Evolutionary conservation across 495 filamentous ascomycete genomes (phyloP), one percentile per base, ranked within the genome.

Genomic region (Opeltia flavorubescens): DNA sequence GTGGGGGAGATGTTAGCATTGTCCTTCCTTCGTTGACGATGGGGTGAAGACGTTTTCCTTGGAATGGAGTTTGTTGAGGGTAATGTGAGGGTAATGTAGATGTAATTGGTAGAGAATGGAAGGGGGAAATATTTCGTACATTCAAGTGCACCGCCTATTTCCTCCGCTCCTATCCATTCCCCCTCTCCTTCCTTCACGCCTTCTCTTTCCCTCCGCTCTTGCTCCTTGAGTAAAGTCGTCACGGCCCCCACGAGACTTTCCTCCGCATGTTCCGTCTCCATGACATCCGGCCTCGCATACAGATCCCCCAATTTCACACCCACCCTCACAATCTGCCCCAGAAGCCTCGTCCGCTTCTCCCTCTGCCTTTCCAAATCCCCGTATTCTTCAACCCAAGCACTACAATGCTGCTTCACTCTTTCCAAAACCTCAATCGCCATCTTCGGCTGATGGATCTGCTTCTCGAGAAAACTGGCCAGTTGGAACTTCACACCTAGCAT

Each of bases 401-500:
- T 65, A 67, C 81, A 71, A 49, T 81, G 76, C 53, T 31, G 31
- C 56, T 72, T 63, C 55, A 88, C 54, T 26, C 70, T 66, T 67
- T 94, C 86, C 29, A 95, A 62, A 6, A 94, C 75, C 41, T 83
- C 69, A 35, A 82, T 75, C 0, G 86, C 78, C 47, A 77, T 76
- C 35, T 72, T 66, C 46, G 74, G 75, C 48, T 79, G 63, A 17
- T 78, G 70, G 4, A 80, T 68, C 11, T 41, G 38, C 59, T 83
- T 80, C 66, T 95, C 85, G 52, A 93, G 66, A 67, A 93, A 76
- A 12, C 67, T 70, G 3, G 85, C 80, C 4, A 94, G 61, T 62
- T 86, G 78, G 26, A 95, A 75, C 65, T 85, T 91, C 17, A 99
- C 75, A 0, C 91, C 91, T 40, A 95, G 66, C 12, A 95, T 76